A percentile compares a stretch with the other conserved stretches of the same genome.
phyloP scores from a whole-genome alignment of 2,329 filamentous ascomycete species.

The Phaeophleospora eucalypticola region DNA sequence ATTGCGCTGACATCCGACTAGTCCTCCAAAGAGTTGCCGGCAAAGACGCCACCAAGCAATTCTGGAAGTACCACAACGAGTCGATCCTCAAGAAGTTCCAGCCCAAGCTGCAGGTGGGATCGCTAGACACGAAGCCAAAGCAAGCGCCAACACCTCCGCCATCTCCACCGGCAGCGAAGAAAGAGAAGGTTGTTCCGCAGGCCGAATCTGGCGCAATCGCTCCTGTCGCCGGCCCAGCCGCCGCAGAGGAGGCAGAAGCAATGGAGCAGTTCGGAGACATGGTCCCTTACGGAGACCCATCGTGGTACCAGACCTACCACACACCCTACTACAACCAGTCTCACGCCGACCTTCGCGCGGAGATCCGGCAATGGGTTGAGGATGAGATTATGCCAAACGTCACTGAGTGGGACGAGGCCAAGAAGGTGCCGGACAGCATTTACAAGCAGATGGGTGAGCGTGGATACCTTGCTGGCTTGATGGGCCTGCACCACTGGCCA shows the following conservation, averaged over 20 bases:
- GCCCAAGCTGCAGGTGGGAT: conserved; percentile 74
- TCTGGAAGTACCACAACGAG: conserved; percentile 74
- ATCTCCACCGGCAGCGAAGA: conserved; percentile 44
- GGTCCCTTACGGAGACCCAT: conserved; percentile 87
- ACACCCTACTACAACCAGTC: conserved; percentile 95
- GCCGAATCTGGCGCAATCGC: conserved; percentile 54
- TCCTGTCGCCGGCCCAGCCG: conserved; percentile 37
- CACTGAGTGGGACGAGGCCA: conserved; percentile 94
- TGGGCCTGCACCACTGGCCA: conserved; percentile 74
- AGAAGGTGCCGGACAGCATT: conserved; percentile 78
- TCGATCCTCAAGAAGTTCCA: conserved; percentile 77
- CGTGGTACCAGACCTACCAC: conserved; percentile 71
- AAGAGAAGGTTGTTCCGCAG: conserved; percentile 54
- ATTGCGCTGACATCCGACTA: conserved; percentile 27
- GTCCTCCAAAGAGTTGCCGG: conserved; percentile 62
- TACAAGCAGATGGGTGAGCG: conserved; percentile 94
- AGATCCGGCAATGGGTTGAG: conserved; percentile 90
- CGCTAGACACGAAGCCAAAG: conserved; percentile 79
- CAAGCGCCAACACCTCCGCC: conserved; percentile 46
- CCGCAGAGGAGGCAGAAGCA: conserved; percentile 58
- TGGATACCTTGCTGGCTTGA: conserved; percentile 86
- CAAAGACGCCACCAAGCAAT: conserved; percentile 65
- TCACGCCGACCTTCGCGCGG: conserved; percentile 83
- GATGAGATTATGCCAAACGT: conserved; percentile 85
- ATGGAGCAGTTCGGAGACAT: conserved; percentile 81